Conservation (phyloP, 768 basidiomycete genomes). For the Floccularia luteovirens region DNA sequence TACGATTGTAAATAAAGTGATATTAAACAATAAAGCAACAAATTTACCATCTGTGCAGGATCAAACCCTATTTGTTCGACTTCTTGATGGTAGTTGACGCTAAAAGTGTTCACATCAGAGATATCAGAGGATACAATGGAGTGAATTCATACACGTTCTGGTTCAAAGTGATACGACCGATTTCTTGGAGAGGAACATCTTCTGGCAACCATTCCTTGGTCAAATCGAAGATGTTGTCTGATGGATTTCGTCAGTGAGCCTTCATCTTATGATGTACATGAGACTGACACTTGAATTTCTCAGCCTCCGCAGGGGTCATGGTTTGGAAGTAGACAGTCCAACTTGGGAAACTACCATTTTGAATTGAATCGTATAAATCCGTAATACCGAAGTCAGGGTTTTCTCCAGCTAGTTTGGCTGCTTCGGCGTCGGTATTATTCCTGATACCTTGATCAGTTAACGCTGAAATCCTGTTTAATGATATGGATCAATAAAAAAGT, state of each 20-base stretch:
- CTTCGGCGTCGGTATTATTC: conserved; percentile 28
- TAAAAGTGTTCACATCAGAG: too few relatives aligned
- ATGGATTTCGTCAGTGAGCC: too few relatives aligned
- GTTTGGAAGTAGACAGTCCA: conserved; percentile 54
- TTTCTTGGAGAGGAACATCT: conserved; percentile 24
- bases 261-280: too few relatives aligned
- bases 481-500: background rate
- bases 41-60: conserved; percentile 38
- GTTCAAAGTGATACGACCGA: conserved; percentile 27
- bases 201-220: too few relatives aligned
- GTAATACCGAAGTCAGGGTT: conserved; percentile 47
- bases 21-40: background rate
- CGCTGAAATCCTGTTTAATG: conserved; percentile 23
- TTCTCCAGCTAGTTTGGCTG: conserved; percentile 25
- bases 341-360: conserved; percentile 41
- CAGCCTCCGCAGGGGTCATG: conserved; percentile 43
- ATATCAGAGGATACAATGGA: too few relatives aligned
- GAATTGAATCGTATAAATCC: conserved; percentile 49
- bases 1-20: background rate
- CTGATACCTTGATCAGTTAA: conserved; percentile 11
- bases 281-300: conserved; percentile 29
- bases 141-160: conserved; percentile 32
- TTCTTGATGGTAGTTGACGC: conserved; percentile 20
- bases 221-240: conserved; percentile 43
- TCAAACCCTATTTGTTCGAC: conserved; percentile 39